A percentile compares a stretch with the other conserved stretches of the same genome.
phyloP scores from a whole-genome alignment of 352 stramenopile genomes.

The Phytophthora foliorum region DNA sequence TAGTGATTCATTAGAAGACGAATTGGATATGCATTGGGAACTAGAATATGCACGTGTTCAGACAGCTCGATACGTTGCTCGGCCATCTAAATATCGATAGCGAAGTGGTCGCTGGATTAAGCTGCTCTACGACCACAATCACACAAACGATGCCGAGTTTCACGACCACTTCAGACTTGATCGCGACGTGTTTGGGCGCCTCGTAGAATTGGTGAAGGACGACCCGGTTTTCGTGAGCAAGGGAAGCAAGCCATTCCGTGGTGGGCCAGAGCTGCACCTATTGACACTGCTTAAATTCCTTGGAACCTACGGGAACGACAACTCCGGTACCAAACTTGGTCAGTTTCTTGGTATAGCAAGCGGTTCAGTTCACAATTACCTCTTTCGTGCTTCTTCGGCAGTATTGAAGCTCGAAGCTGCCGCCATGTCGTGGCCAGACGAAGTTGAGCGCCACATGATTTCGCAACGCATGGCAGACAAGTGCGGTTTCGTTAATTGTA shows the following conservation, averaged over 20 bases:
- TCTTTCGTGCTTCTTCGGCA: slow-evolving; percentile 18
- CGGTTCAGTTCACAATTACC: slow-evolving; percentile 25
- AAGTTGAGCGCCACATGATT: slow-evolving; percentile 16
- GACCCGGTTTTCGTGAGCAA: slow-evolving; percentile 15
- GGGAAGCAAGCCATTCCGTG: slow-evolving; percentile 24
- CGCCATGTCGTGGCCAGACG: slow-evolving; percentile 11
- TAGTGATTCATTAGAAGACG: slow-evolving; percentile 5
- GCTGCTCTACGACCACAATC: slow-evolving; percentile 5
- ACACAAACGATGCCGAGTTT: slow-evolving; percentile 23
- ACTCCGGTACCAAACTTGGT: slow-evolving; percentile 20
- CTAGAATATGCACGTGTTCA: slow-evolving; percentile 10
- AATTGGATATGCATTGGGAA: slow-evolving; percentile 14
- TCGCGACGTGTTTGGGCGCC: slow-evolving; percentile 6
- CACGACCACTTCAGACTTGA: slow-evolving; percentile 18
- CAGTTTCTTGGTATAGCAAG: slow-evolving; percentile 38
- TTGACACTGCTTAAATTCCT: slow-evolving; percentile 41
- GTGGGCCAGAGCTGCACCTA: slow-evolving; percentile 27
- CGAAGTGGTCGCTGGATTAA: slow-evolving; percentile 8
- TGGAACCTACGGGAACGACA: too few species aligned
- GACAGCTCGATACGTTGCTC: neutral
- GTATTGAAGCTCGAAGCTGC: slow-evolving; percentile 4
- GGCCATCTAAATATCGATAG: slow-evolving; percentile 1
- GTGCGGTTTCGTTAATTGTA: slow-evolving; percentile 36
- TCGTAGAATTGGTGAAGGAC: slow-evolving; percentile 10
- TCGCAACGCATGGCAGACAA: slow-evolving; percentile 18